Base-by-base conservation (phyloP, 768 basidiomycete species). In the Suillus weaverae region DNA sequence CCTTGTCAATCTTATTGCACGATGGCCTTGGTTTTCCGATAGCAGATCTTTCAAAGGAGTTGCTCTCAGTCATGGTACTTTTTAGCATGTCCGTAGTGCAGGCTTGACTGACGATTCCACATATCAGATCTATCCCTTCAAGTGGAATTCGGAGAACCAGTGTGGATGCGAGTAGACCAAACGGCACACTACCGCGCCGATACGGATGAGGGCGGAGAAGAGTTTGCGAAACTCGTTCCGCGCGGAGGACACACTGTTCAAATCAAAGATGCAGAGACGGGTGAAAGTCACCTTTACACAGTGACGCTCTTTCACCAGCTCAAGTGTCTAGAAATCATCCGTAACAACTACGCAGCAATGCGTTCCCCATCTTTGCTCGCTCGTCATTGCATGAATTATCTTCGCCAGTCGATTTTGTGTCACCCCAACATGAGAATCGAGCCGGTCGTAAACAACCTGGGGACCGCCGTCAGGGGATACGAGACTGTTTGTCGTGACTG, bases 261-360 rank as follows among this genome's bases (percentile, higher is more conserved):
- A 51, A 50, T 80, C 43, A 67, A 70, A 3, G 66, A 67, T 22
- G 43, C 54, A 0, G 53, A 54, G 20, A 54, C 53, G 32, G 20
- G 53, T 6, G 32, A 54, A n/a, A 60, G 60, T 41, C 51, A 64
- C 46, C 57, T 73, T 26, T 76, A 79, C 70, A 81, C 78, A 2
- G 71, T 80, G 8, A 69, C 77, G 0, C 65, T 81, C 54, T 78
- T 81, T 67, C 81, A 81, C 65, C 80, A 80, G 66, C 71, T 81
- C 9, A 75, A 76, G 43, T 81, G 80, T 62, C 70, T 81, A 30
- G 73, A 73, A 46, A 76, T 80, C 63, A 68, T 81, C 50, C 77
- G 76, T 11, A 64, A 67, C 5, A 66, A 71, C 16, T 66, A 76
- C 43, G 63, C 69, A 33, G 62, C 30, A 39, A 20, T 16, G 4